phyloP scores from a whole-genome alignment of 2,329 filamentous ascomycete species.

The Endoconidiophora polonica region DNA sequence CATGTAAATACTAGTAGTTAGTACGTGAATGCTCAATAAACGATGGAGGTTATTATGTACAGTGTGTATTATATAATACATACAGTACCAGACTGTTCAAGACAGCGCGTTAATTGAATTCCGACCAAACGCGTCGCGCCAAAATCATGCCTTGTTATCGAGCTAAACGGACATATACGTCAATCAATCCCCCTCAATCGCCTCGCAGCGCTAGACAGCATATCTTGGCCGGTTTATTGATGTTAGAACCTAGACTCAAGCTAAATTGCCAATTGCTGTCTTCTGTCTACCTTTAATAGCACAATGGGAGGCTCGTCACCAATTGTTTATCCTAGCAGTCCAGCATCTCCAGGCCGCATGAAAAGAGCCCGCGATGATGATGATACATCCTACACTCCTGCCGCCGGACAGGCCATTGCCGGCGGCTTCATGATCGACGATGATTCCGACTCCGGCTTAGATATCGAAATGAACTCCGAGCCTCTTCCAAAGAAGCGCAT shows the following conservation, averaged over 20 bases:
- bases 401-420: not conserved
- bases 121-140: not conserved
- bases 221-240: not conserved
- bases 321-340: constrained; percentile 13
- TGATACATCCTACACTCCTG: not conserved
- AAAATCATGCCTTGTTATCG: not conserved
- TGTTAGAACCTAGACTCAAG: not conserved
- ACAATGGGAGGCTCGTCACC: constrained; percentile 12
- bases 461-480: not conserved
- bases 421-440: constrained; percentile 13
- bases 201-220: not conserved
- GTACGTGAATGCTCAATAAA: too few relatives aligned
- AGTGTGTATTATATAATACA: not conserved
- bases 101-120: constrained; percentile 7
- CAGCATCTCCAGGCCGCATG: constrained; percentile 6
- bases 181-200: too few relatives aligned
- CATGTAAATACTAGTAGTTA: not conserved
- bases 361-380: constrained; percentile 13
- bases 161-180: too few relatives aligned
- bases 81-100: not conserved
- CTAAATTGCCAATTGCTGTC: not conserved
- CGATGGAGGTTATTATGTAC: not conserved
- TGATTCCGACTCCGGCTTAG: constrained; percentile 11
- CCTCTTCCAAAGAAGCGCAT: constrained; percentile 11
- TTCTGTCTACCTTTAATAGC: not conserved